Base-by-base conservation (phyloP, 495 filamentous ascomycete genomes). In the Lepraria neglecta region DNA sequence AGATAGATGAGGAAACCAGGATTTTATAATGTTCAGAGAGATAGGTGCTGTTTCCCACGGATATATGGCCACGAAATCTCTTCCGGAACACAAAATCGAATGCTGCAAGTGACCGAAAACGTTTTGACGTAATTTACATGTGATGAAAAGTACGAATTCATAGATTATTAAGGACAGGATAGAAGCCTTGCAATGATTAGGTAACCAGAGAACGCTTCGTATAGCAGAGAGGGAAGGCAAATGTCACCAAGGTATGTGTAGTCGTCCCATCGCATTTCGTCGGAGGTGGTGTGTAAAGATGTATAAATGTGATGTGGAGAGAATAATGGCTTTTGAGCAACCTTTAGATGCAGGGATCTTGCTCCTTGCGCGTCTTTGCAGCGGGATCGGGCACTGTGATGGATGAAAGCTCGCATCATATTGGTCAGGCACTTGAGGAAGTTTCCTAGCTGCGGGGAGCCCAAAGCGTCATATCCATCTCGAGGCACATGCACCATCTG, bases 71-170 rank as follows among this genome's bases (percentile, higher is more conserved):
- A 28, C 31, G 21, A 43, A 31, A 17, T 57, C 40, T 19, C 54
- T 15, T 6, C 12, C 54, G 35, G 11, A 43, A 11, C 19, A 28
- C 24, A 44, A 19, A 43, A 27, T 33, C 3, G 14, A 52, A 17
- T 52, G 38, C 33, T 57, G 54, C 54, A 57, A 43, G 54, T 57
- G n/a, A 19, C 54, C 54, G 54, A 44, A 28, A 31, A 57, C 28
- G 14, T 12, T 57, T 45, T 27, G 42, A 43, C 21, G 19, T 14
- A 27, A 24, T 57, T 45, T n/a, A 43, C 54, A 45, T 43, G 21
- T 38, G 24, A 43, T 6, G 24, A 28, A n/a, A 12, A 30, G 42
- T 44, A 48, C 7, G 45, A 6, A 19, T 9, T 15, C 45, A 48
- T 19, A 27, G 35, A 38, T 38, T 38, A 12, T 38, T 38, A 38